Percentiles rank a stretch among this genome's conserved stretches.
phyloP scores from a whole-genome alignment of 2,329 filamentous ascomycete species.

The Incumbomyces delicatus region DNA sequence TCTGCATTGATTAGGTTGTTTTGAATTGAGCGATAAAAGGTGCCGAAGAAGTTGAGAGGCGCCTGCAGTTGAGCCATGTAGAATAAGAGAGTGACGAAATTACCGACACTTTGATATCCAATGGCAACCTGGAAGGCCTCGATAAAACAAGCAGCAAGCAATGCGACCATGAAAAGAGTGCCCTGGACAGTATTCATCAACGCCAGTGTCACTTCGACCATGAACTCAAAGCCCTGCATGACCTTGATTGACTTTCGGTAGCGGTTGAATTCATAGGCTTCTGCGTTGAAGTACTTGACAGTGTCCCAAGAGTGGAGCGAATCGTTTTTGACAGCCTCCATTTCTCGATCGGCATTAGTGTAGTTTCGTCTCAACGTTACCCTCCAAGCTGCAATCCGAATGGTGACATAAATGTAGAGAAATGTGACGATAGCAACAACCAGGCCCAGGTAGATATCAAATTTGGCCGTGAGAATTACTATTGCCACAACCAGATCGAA shows the following conservation, averaged over 20 bases:
- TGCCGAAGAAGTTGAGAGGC: constrained; percentile 79
- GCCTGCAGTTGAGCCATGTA: constrained; percentile 73
- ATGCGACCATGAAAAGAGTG: constrained; percentile 66
- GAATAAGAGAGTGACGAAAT: constrained; percentile 64
- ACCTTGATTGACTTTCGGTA: constrained; percentile 61
- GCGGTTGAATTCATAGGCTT: constrained; percentile 65
- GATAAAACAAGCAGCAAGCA: constrained; percentile 62
- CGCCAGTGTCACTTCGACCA: constrained; percentile 66
- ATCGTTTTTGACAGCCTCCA: constrained; percentile 96
- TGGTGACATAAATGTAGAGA: constrained; percentile 91
- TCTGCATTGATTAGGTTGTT: constrained; percentile 97
- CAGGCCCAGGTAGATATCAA: constrained; percentile 82
- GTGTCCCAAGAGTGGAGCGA: constrained; percentile 98
- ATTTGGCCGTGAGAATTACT: constrained; percentile 64
- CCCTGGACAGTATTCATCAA: constrained; percentile 75
- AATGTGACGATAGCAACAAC: constrained; percentile 86
- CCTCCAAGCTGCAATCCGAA: constrained; percentile 88
- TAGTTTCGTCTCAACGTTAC: constrained; percentile 85
- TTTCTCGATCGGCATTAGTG: constrained; percentile 88
- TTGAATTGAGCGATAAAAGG: constrained; percentile 92
- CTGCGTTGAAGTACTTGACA: constrained; percentile 83
- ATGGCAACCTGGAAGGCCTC: constrained; percentile 67
- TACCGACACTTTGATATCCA: constrained; percentile 54
- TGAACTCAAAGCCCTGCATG: constrained; percentile 65
- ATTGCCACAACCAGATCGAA: constrained; percentile 81